phyloP scores from a whole-genome alignment of 2,329 filamentous ascomycete genomes.

The Arthrobotrys iridis region DNA sequence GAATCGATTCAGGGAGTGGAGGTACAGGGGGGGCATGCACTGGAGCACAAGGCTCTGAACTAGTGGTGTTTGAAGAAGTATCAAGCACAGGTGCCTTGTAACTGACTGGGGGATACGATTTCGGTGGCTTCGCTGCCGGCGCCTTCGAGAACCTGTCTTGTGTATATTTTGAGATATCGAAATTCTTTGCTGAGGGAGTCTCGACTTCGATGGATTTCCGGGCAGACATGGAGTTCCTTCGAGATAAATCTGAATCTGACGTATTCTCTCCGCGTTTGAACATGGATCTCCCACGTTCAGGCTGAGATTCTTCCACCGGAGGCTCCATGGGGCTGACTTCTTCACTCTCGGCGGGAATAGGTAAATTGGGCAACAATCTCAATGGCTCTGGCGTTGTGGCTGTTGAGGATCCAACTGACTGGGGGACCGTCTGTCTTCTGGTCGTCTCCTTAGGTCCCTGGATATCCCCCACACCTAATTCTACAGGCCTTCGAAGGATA shows the following conservation, averaged over 20 bases:
- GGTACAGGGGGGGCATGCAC: slow-evolving; percentile 35
- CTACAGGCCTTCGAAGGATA: slow-evolving; percentile 46
- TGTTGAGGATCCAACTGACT: slow-evolving; percentile 5
- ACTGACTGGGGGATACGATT: slow-evolving; percentile 44
- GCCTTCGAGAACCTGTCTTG: slow-evolving; percentile 34
- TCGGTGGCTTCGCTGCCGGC: not conserved
- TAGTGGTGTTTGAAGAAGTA: not conserved
- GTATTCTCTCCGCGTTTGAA: slow-evolving; percentile 43
- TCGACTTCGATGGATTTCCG: slow-evolving; percentile 50
- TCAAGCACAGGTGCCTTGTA: slow-evolving; percentile 20
- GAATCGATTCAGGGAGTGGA: slow-evolving; percentile 33
- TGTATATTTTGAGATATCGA: slow-evolving; percentile 50
- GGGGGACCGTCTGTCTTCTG: slow-evolving; percentile 8
- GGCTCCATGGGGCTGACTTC: slow-evolving; percentile 19
- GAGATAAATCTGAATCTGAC: not conserved
- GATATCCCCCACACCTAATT: slow-evolving; percentile 20
- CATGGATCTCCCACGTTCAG: slow-evolving; percentile 43
- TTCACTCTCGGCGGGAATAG: slow-evolving; percentile 28
- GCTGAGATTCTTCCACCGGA: slow-evolving; percentile 17
- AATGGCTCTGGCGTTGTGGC: slow-evolving; percentile 24
- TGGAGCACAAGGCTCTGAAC: slow-evolving; percentile 6
- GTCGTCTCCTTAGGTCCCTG: slow-evolving; percentile 14
- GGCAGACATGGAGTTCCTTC: slow-evolving; percentile 35
- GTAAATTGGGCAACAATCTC: slow-evolving; percentile 3
- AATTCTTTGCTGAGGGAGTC: slow-evolving; percentile 42